Conservation (phyloP, 2,329 filamentous ascomycete species). For the Fusarium avenaceum region DNA sequence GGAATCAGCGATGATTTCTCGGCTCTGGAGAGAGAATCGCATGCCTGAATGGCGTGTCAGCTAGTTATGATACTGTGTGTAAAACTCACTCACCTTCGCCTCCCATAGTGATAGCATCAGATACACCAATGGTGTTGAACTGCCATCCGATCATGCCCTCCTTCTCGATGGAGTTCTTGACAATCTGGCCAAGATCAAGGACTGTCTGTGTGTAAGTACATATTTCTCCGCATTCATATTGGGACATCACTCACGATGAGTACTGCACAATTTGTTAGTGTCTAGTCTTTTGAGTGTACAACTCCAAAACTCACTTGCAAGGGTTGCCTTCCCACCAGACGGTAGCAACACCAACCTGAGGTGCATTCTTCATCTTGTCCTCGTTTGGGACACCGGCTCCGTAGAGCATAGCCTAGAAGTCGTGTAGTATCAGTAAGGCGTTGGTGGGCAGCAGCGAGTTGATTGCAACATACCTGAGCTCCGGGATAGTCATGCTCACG, state of each 20-base stretch:
- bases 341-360: slow-evolving; percentile 90
- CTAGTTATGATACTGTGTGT: slow-evolving; percentile 1
- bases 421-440: slow-evolving; percentile 4
- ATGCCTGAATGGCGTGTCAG: slow-evolving; percentile 71
- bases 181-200: slow-evolving; percentile 86
- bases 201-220: slow-evolving; percentile 63
- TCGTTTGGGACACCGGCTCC: slow-evolving; percentile 88
- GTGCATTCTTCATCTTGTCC: slow-evolving; percentile 88
- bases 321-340: slow-evolving; percentile 99
- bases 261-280: slow-evolving; percentile 49
- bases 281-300: not conserved
- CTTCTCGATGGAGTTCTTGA: slow-evolving; percentile 84
- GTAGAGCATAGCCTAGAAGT: slow-evolving; percentile 87
- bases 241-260: slow-evolving; percentile 56
- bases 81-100: slow-evolving; percentile 74
- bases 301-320: slow-evolving; percentile 78
- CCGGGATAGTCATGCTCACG: slow-evolving; percentile 90
- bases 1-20: slow-evolving; percentile 93
- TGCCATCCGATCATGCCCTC: slow-evolving; percentile 94
- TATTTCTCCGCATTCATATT: slow-evolving; percentile 1
- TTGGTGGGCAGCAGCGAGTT: not conserved
- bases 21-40: slow-evolving; percentile 90
- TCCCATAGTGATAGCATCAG: slow-evolving; percentile 95
- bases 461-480: slow-evolving; percentile 74
- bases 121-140: slow-evolving; percentile 90